phyloP scores from a whole-genome alignment of 495 filamentous ascomycete species.

The Neurospora africana region DNA sequence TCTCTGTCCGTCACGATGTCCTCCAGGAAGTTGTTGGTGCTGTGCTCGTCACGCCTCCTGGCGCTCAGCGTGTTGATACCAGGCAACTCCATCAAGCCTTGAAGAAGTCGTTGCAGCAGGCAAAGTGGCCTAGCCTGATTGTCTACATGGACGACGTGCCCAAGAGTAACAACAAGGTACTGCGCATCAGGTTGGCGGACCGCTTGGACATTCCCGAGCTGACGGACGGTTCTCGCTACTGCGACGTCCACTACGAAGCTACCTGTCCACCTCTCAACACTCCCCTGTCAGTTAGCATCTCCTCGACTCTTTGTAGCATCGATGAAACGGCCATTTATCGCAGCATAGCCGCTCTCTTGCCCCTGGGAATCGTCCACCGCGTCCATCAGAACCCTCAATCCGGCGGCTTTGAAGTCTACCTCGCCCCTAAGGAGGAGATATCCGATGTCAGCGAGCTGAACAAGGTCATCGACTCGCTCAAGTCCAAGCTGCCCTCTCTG shows the following conservation, averaged over 20 bases:
- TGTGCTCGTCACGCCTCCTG: slow-evolving; percentile 26
- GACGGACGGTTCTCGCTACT: slow-evolving; percentile 7
- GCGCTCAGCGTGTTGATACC: slow-evolving; percentile 21
- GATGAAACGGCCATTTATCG: not conserved
- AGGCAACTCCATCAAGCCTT: slow-evolving; percentile 23
- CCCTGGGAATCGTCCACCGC: not conserved
- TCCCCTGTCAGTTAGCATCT: not conserved
- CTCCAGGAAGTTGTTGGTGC: slow-evolving; percentile 37
- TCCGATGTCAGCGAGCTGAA: not conserved
- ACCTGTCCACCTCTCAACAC: not conserved
- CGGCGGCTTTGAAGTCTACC: not conserved
- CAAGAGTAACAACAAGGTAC: slow-evolving; percentile 34
- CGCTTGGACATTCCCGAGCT: slow-evolving; percentile 20
- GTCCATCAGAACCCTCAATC: not conserved
- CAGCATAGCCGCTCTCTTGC: not conserved
- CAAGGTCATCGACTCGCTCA: not conserved
- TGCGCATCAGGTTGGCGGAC: slow-evolving; percentile 31
- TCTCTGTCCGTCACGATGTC: slow-evolving; percentile 33
- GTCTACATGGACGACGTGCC: slow-evolving; percentile 36
- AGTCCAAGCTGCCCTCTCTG: not conserved
- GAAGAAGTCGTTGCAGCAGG: slow-evolving; percentile 21
- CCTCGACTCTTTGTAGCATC: not conserved
- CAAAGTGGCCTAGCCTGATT: slow-evolving; percentile 31
- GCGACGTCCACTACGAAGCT: slow-evolving; percentile 9
- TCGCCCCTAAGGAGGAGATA: not conserved